A percentile compares a stretch with the other conserved stretches of the same genome.
Conservation (phyloP, 495 filamentous ascomycete species). For the Hypomontagnella monticulosa region DNA sequence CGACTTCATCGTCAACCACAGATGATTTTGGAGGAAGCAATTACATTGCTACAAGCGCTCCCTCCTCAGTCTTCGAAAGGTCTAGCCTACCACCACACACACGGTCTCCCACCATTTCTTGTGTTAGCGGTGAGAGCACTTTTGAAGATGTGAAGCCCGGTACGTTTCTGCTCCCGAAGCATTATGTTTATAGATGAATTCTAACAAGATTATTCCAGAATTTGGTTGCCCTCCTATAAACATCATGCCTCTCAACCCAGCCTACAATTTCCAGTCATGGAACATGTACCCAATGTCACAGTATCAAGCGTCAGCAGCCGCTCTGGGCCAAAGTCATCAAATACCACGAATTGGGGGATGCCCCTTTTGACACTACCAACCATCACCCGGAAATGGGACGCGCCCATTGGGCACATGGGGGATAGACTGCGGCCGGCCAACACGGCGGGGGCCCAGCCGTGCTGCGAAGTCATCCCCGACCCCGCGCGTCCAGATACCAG, state of each 20-base stretch:
- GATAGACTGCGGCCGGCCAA: slow-evolving; percentile 8
- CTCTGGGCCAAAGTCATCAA: slow-evolving; percentile 17
- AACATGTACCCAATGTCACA: slow-evolving; percentile 41
- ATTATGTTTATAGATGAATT: slow-evolving; percentile 2
- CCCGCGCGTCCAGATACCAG: slow-evolving; percentile 4
- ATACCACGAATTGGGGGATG: slow-evolving; percentile 26
- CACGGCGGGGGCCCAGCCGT: slow-evolving; percentile 5
- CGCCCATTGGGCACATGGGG: slow-evolving; percentile 19
- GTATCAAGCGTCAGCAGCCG: slow-evolving; percentile 32
- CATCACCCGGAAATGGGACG: slow-evolving; percentile 15
- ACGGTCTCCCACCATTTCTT: slow-evolving; percentile 37
- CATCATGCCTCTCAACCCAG: slow-evolving; percentile 38
- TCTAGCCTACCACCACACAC: slow-evolving; percentile 34
- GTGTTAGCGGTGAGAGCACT: slow-evolving; percentile 25
- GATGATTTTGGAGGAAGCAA: slow-evolving; percentile 50
- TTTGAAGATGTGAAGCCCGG: slow-evolving; percentile 46
- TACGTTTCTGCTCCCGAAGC: slow-evolving; percentile 16
- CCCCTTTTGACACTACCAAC: slow-evolving; percentile 15
- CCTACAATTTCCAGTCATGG: slow-evolving; percentile 43
- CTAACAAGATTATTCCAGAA: slow-evolving; percentile 38
- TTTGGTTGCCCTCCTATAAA: slow-evolving; percentile 41
- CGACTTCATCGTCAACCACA: slow-evolving; percentile 49
- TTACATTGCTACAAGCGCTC: slow-evolving; percentile 52
- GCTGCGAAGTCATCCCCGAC: slow-evolving; percentile 14
- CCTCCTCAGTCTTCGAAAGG: slow-evolving; percentile 48